Base-by-base conservation (phyloP, 768 basidiomycete genomes). In the Lactifluus echinatus region DNA sequence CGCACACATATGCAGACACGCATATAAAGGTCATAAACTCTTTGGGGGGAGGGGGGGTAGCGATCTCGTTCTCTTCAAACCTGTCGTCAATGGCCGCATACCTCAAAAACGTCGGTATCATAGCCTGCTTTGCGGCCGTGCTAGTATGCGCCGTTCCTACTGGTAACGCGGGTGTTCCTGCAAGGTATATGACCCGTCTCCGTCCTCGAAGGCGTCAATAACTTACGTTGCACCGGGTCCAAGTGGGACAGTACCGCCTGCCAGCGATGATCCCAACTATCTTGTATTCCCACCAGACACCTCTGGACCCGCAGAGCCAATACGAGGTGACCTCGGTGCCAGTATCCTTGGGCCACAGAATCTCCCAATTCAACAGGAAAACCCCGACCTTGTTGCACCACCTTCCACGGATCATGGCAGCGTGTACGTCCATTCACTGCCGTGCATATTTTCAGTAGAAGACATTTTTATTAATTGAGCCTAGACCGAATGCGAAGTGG, bases 381-480 rank as follows among this genome's bases (percentile, higher is more conserved):
- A 84, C 50, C 72, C 82, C 10, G 79, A 86, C 50, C 51, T 73
- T 3, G 61, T 86, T 0, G 80, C 80, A 10, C 81, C 83, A 43
- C 85, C 85, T 3, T 76, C 74, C 7, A 85, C 86, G 0, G 85
- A 87, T 63, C 64, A 71, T 24, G 84, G 85, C 12, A 58, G 56
- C 23, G 70, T 87, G 75, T 73, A 55, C 63, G 12, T 10, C 24
- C 37, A 19, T n/a, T 15, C 19, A 21, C 26, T 10, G 12, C 36
- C 11, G 23, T 37, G n/a, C n/a, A n/a, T 15, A 10, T 40, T 7
- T 31, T 14, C 3, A 11, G 14, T 37, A 21, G 24, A 14, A 14
- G 19, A 34, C 6, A 23, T n/a, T 11, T 15, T 56, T 12, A 51
- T 28, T 19, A 31, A 2, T 31, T n/a, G 11, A 17, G 37, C 15